Evolutionary conservation across 805 yeast genomes (phyloP).

Genomic region (Zygosaccharomyces bisporus): DNA sequence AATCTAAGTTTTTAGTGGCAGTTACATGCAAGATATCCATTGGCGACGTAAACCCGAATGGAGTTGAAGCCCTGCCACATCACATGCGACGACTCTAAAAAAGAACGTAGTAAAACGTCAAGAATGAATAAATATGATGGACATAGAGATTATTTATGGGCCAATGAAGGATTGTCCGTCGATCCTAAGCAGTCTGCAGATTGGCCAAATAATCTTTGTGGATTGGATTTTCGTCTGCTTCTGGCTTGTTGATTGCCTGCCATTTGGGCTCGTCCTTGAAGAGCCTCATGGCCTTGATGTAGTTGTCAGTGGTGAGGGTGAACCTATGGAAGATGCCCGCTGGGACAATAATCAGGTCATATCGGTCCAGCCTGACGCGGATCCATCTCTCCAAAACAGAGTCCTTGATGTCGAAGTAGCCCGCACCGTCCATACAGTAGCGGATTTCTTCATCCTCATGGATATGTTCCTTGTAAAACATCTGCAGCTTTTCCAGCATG

Average conservation of each 20-base stretch:
- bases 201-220: slow-evolving; percentile 44
- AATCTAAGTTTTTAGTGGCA: background rate
- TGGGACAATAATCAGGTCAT: slow-evolving; percentile 72
- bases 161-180: too few relatives aligned
- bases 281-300: slow-evolving; percentile 73
- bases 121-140: background rate
- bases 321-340: slow-evolving; percentile 95
- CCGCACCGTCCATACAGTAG: slow-evolving; percentile 83
- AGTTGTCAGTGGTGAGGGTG: slow-evolving; percentile 61
- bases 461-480: slow-evolving; percentile 77
- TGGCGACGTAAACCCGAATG: slow-evolving; percentile 3
- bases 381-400: slow-evolving; percentile 60
- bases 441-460: slow-evolving; percentile 98
- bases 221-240: slow-evolving; percentile 43
- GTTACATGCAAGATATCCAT: slow-evolving; percentile 1
- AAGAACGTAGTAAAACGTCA: background rate
- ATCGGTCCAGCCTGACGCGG: slow-evolving; percentile 56
- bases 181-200: background rate
- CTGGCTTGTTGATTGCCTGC: slow-evolving; percentile 77
- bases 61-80: background rate
- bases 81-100: background rate
- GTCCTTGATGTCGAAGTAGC: slow-evolving; percentile 85
- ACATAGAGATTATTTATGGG: too few relatives aligned
- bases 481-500: slow-evolving; percentile 59
- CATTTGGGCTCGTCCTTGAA: slow-evolving; percentile 96